These are phyloP conservation scores for Vaccinium myrtillus DNA, from an alignment of 148 eudicot genomes.

Conservation along the genomic window DNA sequence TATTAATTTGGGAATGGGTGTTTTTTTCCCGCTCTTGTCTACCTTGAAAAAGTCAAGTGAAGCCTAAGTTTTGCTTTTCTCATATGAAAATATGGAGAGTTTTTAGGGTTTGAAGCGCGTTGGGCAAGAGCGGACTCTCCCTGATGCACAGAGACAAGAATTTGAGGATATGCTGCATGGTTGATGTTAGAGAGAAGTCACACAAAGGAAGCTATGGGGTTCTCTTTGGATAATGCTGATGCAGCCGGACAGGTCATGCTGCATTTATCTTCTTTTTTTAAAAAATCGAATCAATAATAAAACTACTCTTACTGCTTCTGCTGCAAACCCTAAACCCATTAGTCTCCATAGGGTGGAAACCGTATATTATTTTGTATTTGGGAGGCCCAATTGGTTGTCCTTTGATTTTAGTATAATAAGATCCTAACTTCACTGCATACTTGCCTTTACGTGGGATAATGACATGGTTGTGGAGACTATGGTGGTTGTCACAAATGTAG, in stretches of 20 bases:
- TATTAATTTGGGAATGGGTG: too few species aligned
- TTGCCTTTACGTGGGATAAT: not conserved
- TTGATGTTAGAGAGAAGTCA: too few species aligned
- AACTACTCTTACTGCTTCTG: slow-evolving; percentile 17
- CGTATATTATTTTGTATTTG: not conserved
- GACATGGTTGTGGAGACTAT: not conserved
- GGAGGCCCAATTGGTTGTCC: not conserved
- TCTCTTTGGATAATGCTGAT: slow-evolving; percentile 95
- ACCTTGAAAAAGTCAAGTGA: too few species aligned
- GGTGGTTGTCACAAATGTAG: not conserved
- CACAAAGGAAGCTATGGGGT: slow-evolving; percentile 67
- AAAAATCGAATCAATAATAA: slow-evolving; percentile 38
- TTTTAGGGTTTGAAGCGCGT: too few species aligned
- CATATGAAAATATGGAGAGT: too few species aligned
- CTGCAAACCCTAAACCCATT: not conserved
- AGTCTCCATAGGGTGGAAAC: too few species aligned
- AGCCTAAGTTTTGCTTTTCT: too few species aligned
- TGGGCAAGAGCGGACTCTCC: too few species aligned
- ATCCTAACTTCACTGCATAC: not conserved
- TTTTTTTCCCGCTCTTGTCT: too few species aligned
- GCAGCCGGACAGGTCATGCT: slow-evolving; percentile 75
- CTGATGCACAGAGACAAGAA: too few species aligned
- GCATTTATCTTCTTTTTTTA: too few species aligned
- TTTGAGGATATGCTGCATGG: too few species aligned
- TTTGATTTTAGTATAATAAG: not conserved